These are phyloP conservation scores for Sclerotiophoma versabilis DNA, from an alignment of 2,329 filamentous ascomycete species.

Conservation along the genomic window DNA sequence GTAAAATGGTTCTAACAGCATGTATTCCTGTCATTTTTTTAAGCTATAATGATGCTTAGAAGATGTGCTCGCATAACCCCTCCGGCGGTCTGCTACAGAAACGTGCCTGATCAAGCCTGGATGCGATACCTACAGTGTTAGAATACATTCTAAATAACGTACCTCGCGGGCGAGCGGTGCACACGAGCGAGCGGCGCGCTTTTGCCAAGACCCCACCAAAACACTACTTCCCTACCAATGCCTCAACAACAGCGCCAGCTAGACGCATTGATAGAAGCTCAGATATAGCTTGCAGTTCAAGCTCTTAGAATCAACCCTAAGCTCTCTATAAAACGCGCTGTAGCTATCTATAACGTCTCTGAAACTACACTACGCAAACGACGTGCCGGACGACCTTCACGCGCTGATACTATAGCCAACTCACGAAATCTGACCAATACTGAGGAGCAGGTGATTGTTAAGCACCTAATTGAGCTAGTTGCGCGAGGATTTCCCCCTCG, in stretches of 20 bases:
- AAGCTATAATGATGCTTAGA: no score
- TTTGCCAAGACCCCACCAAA: conserved; percentile 3
- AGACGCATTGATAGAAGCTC: not conserved
- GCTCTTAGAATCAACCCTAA: conserved; percentile 3
- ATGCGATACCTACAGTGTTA: no score
- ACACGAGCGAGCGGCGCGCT: not conserved
- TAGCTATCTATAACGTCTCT: not conserved
- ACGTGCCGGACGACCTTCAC: conserved; percentile 1
- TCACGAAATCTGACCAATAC: not conserved
- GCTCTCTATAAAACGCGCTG: conserved; percentile 3
- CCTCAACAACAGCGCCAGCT: conserved; percentile 22
- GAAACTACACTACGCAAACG: not conserved
- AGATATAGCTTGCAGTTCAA: not conserved
- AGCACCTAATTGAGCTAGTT: not conserved
- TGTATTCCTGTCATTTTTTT: no score
- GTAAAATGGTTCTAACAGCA: no score
- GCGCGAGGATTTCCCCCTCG: not conserved
- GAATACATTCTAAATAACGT: no score
- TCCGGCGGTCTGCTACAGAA: no score
- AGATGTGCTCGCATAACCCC: no score
- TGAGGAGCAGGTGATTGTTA: not conserved
- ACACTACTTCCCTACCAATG: not conserved
- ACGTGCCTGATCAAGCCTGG: no score
- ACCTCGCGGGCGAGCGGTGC: not conserved
- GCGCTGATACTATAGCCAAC: not conserved